phyloP scores from a whole-genome alignment of 352 stramenopile species.

The Plasmopara halstedii region DNA sequence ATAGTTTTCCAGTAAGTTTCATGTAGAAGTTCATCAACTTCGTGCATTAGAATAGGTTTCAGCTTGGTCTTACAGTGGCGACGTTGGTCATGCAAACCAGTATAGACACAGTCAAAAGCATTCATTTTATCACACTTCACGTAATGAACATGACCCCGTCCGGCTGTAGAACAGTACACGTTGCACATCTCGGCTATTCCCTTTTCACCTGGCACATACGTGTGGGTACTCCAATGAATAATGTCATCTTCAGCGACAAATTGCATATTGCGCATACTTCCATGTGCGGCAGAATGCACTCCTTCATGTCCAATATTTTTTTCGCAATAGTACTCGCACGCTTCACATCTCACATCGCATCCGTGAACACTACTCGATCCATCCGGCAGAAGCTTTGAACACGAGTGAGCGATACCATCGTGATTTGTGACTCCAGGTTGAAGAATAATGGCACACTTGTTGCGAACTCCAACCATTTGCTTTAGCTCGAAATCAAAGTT shows the following conservation, averaged over 20 bases:
- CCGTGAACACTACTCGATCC: slow-evolving; percentile 17
- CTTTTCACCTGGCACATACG: slow-evolving; percentile 26
- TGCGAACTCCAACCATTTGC: slow-evolving; percentile 29
- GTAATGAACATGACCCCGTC: slow-evolving; percentile 39
- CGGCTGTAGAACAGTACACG: slow-evolving; percentile 36
- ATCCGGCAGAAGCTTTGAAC: slow-evolving; percentile 13
- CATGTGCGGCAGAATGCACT: slow-evolving; percentile 30
- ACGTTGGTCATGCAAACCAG: slow-evolving; percentile 16
- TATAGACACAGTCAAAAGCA: slow-evolving; percentile 22
- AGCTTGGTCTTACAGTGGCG: slow-evolving; percentile 25
- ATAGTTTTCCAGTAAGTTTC: slow-evolving; percentile 40
- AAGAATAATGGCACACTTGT: slow-evolving; percentile 24
- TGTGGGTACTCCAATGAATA: slow-evolving; percentile 17
- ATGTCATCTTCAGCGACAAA: slow-evolving; percentile 23
- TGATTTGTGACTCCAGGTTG: slow-evolving; percentile 14
- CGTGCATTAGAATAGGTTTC: slow-evolving; percentile 9
- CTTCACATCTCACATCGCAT: slow-evolving; percentile 21
- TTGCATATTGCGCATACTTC: slow-evolving; percentile 44
- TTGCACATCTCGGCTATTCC: slow-evolving; percentile 45
- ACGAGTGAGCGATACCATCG: slow-evolving; percentile 14
- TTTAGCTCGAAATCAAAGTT: slow-evolving; percentile 32
- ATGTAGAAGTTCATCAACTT: slow-evolving; percentile 42
- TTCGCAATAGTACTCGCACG: slow-evolving; percentile 41
- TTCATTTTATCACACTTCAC: slow-evolving; percentile 23
- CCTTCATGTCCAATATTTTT: slow-evolving; percentile 27